Base-by-base conservation (phyloP, 2,329 filamentous ascomycete genomes). In the Sporothrix humicola region DNA sequence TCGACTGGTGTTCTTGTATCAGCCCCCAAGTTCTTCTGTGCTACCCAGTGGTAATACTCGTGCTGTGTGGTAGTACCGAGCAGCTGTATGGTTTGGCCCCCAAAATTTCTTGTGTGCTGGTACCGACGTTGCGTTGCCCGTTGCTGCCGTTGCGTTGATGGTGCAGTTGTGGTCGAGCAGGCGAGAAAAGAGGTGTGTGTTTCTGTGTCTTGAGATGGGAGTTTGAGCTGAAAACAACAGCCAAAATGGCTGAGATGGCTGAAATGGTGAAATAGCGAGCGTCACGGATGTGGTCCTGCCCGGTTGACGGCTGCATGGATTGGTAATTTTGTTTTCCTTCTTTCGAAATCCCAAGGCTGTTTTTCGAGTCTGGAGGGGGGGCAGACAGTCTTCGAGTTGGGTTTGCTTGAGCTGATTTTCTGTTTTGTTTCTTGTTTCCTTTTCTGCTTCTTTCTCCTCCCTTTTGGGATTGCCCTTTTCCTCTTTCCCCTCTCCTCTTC, bases 281-380 rank as follows among this genome's bases (percentile, higher is more conserved):
- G 66, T 56, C 66, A 13, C 65, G 50, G 46, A n/a, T 37, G 66
- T 69, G 71, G 71, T 17, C 23, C 63, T 69, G 56, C 63, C 66
- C 23, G 23, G 23, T 26, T 26, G 23, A 26, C 72, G 48, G 46
- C 54, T 61, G 72, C 72, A 70, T 50, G 46, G 56, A 70, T 54
- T 54, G 48, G 68, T 44, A 50, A 31, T 68, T 65, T 56, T 73
- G 48, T 0, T 58, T 48, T 59, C 13, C 17, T 70, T 17, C 31
- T 54, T 8, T 10, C 3, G 31, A 37, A 37, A 37, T 37, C 20
- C 10, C 44, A 13, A n/a, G 42, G 23, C 37, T 46, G n/a, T 52
- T 63, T 31, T 56, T 63, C 20, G 50, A 44, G 44, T 37, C 7
- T 37, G 31, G 31, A 5, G 31, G 31, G 7, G 31, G 1, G 31